These are phyloP conservation scores for Trypanosoma lewisi DNA, from an alignment of 208 protist species.

Conservation along the genomic window DNA sequence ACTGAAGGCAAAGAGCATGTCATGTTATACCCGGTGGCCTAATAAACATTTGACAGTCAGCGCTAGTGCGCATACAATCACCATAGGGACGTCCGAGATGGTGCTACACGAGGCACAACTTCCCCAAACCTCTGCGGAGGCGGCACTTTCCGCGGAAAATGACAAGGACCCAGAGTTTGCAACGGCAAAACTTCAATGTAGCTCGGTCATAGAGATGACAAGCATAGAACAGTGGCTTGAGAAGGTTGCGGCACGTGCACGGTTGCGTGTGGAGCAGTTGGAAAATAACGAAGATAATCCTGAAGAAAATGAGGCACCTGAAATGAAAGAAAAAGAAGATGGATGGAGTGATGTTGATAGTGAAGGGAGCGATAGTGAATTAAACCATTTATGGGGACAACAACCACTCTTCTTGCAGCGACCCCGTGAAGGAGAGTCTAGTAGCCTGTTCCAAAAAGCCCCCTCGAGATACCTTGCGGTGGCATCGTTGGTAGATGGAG, in stretches of 20 bases:
- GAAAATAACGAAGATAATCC: slow-evolving; percentile 5
- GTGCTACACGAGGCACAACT: not conserved
- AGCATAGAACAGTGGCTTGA: slow-evolving; percentile 36
- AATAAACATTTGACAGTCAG: slow-evolving; percentile 59
- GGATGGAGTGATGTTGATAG: slow-evolving; percentile 14
- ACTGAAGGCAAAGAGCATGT: slow-evolving; percentile 68
- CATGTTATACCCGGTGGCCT: slow-evolving; percentile 74
- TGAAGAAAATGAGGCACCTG: slow-evolving; percentile 26
- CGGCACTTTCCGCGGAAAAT: not conserved
- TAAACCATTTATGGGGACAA: slow-evolving; percentile 7
- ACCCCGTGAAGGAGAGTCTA: slow-evolving; percentile 13
- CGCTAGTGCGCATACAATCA: slow-evolving; percentile 16
- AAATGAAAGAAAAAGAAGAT: slow-evolving; percentile 44
- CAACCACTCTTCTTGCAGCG: slow-evolving; percentile 3
- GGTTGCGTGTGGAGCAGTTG: not conserved
- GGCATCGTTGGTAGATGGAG: slow-evolving; percentile 81
- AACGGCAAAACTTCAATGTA: slow-evolving; percentile 1
- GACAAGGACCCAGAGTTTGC: slow-evolving; percentile 30
- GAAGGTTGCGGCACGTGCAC: slow-evolving; percentile 7
- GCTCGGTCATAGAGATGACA: slow-evolving; percentile 41
- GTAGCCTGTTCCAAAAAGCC: slow-evolving; percentile 37
- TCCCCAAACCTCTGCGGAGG: not conserved
- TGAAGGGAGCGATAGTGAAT: slow-evolving; percentile 23
- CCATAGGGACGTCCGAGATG: slow-evolving; percentile 15
- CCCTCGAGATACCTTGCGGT: slow-evolving; percentile 82